A percentile compares a stretch with the other conserved stretches of the same genome.
Conservation (phyloP, 352 stramenopile species). For the Halophytophthora polymorphica region DNA sequence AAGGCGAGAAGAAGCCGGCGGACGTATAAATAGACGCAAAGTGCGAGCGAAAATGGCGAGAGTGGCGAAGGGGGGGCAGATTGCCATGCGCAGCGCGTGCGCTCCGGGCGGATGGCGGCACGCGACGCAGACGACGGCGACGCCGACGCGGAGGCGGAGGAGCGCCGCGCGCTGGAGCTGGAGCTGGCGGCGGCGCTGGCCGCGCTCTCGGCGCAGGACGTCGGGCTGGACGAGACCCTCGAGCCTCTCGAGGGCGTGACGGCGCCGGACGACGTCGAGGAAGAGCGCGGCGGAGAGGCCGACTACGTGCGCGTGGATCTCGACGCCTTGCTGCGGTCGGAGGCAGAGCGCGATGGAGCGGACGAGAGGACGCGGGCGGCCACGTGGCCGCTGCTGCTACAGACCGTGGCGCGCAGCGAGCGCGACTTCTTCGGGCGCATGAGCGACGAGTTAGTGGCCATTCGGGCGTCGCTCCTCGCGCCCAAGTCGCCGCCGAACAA, state of each 20-base stretch:
- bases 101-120: neutral
- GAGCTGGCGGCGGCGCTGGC: slow-evolving; percentile 41
- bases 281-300: neutral
- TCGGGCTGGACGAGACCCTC: slow-evolving; percentile 15
- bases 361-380: too few relatives aligned
- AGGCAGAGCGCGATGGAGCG: neutral
- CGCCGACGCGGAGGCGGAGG: slow-evolving; percentile 32
- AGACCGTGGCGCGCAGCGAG: slow-evolving; percentile 36
- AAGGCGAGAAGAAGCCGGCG: too few relatives aligned
- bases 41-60: neutral
- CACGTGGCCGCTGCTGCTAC: slow-evolving; percentile 35
- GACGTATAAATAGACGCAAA: too few relatives aligned
- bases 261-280: neutral
- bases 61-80: neutral
- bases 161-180: slow-evolving; percentile 41
- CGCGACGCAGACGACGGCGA: slow-evolving; percentile 9
- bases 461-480: slow-evolving; percentile 21
- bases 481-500: neutral
- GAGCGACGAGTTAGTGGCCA: slow-evolving; percentile 23
- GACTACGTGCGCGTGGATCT: slow-evolving; percentile 35
- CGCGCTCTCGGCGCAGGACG: slow-evolving; percentile 15
- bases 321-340: slow-evolving; percentile 22
- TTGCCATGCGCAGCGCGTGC: slow-evolving; percentile 10
- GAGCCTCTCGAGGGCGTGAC: slow-evolving; percentile 3
- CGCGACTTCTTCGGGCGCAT: slow-evolving; percentile 38